Percentiles rank a stretch among this genome's conserved stretches.
Conservation (phyloP, 768 basidiomycete genomes). For the Chalciporus piperatus region DNA sequence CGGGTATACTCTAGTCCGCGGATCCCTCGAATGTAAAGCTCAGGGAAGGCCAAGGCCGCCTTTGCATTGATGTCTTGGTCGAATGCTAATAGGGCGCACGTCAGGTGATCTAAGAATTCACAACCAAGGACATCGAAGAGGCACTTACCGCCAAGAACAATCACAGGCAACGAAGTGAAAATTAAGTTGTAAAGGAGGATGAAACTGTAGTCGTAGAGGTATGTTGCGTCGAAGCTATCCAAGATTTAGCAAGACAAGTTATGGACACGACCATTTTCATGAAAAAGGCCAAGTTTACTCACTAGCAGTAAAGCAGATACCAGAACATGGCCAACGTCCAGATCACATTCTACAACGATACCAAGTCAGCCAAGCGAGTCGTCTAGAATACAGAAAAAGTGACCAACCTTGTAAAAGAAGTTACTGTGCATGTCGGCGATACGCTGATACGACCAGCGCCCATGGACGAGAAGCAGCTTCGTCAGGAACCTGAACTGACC, state of each 20-base stretch:
- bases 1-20: slow-evolving; percentile 92
- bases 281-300: slow-evolving; percentile 22
- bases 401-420: slow-evolving; percentile 93
- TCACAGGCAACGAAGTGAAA: slow-evolving; percentile 93
- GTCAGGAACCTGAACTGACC: slow-evolving; percentile 95
- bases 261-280: neutral
- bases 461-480: slow-evolving; percentile 88
- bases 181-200: slow-evolving; percentile 87
- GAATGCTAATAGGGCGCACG: slow-evolving; percentile 49
- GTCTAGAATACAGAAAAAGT: neutral
- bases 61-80: slow-evolving; percentile 93
- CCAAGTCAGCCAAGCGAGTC: neutral
- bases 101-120: slow-evolving; percentile 1
- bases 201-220: slow-evolving; percentile 93
- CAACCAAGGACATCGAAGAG: neutral
- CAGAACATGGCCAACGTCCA: slow-evolving; percentile 95
- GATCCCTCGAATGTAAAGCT: slow-evolving; percentile 94
- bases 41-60: slow-evolving; percentile 88
- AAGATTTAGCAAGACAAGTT: slow-evolving; percentile 6
- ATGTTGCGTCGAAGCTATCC: slow-evolving; percentile 86
- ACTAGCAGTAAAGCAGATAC: slow-evolving; percentile 89
- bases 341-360: slow-evolving; percentile 65
- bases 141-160: slow-evolving; percentile 76
- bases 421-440: slow-evolving; percentile 96
- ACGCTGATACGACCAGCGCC: slow-evolving; percentile 95